Evolutionary conservation across 306 rosid species (phyloP), one percentile per base, ranked within the genome.

Genomic region (Quercus bicolor): DNA sequence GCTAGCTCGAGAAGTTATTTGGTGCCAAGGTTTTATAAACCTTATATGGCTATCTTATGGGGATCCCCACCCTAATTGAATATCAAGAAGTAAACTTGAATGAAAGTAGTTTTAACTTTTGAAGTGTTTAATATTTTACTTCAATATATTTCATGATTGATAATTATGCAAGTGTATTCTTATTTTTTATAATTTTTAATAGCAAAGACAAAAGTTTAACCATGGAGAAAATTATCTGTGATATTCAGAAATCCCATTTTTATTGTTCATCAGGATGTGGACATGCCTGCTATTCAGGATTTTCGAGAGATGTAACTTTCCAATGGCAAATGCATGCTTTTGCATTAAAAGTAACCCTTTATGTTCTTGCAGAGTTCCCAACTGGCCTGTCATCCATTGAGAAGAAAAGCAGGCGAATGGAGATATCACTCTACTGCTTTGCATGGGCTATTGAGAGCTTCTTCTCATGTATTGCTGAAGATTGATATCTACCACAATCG

Each of bases 401-500:
- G 87, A 90, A 90, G 88, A 90, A 93, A 87, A 95, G 94, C 83
- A 87, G 98, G 80, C 87, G 97, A 68, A 92, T 81, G 19, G 92
- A 87, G 87, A 84, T 95, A 79, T 95, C 99, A 56, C 89, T 95
- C 53, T 95, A 95, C 78, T 95, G 99, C 87, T 79, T 92, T 19
- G 87, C 96, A 11, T 89, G 98, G 21, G 98, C 98, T 6, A 88
- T 92, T 7, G 99, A 95, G 86, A 95, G 98, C 88, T 95, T 95
- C 85, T 87, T 95, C 90, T 87, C 96, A 7, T 90, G 96, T 84
- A 55, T 93, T 82, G 91, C 97, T 16, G 94, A 95, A 34, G 83
- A 69, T 1, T 91, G 97, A 75, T 91, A 91, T 84, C 81, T 92
- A 79, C 94, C 87, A 4, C 90, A 52, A 19, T 88, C 97, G 18